These are phyloP conservation scores for Lasiosphaeria ovina DNA, from an alignment of 495 filamentous ascomycete genomes.

Conservation along the genomic window DNA sequence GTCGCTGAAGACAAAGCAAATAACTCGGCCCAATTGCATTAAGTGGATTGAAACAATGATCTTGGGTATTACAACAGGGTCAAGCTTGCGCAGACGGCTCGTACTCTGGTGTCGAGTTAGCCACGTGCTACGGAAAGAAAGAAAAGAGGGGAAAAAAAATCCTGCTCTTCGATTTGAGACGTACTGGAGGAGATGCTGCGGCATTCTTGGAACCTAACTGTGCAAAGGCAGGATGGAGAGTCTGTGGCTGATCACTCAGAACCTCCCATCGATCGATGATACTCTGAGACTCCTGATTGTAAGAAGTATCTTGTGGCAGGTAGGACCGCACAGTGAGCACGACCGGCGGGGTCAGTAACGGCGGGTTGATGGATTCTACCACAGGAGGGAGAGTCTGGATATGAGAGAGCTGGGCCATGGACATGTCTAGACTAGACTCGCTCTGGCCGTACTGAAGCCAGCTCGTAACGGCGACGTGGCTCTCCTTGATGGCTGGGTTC, in stretches of 20 bases:
- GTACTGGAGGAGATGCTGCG: constrained; percentile 39
- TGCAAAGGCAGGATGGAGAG: constrained; percentile 70
- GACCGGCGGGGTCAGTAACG: constrained; percentile 54
- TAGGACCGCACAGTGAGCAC: constrained; percentile 72
- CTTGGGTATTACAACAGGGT: constrained; percentile 62
- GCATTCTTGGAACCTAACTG: constrained; percentile 63
- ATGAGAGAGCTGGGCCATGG: constrained; percentile 60
- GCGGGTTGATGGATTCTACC: constrained; percentile 31
- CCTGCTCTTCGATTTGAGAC: constrained; percentile 5
- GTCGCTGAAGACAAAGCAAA: constrained; percentile 71
- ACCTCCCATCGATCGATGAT: constrained; percentile 78
- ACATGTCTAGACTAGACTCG: constrained; percentile 47
- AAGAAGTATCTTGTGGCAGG: constrained; percentile 50
- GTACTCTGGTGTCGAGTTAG: constrained; percentile 46
- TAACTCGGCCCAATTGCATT: constrained; percentile 62
- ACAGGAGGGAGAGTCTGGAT: constrained; percentile 63
- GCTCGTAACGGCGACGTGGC: constrained; percentile 49
- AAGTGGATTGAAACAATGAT: constrained; percentile 65
- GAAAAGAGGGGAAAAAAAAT: too few relatives aligned
- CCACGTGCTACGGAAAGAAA: neutral
- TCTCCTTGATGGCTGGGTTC: constrained; percentile 45
- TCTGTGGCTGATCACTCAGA: constrained; percentile 53
- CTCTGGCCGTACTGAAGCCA: constrained; percentile 45
- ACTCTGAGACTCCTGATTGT: constrained; percentile 60
- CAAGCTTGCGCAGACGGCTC: constrained; percentile 61